These are phyloP conservation scores for Alternaria arbusti DNA, from an alignment of 2,329 filamentous ascomycete genomes.

Conservation along the genomic window DNA sequence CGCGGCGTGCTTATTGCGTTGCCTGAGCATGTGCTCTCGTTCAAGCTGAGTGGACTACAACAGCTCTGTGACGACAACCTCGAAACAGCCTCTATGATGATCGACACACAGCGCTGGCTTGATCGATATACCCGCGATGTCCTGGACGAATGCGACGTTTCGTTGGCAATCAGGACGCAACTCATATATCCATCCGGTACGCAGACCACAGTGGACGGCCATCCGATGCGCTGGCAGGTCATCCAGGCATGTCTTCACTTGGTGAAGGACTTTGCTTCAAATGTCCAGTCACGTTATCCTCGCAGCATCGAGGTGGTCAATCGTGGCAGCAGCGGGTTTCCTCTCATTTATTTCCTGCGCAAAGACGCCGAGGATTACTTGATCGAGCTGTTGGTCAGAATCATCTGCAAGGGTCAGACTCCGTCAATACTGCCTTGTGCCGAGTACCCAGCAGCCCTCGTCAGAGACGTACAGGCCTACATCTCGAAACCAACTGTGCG, in stretches of 20 bases:
- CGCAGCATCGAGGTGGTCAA: constrained; percentile 59
- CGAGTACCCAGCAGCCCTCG: constrained; percentile 14
- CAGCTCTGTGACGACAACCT: constrained; percentile 57
- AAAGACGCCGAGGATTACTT: constrained; percentile 44
- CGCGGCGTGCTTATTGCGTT: constrained; percentile 65
- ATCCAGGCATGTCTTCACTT: constrained; percentile 46
- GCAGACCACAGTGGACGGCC: constrained; percentile 50
- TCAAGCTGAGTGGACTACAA: constrained; percentile 67
- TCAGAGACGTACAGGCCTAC: constrained; percentile 39
- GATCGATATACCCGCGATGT: constrained; percentile 62
- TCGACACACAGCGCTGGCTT: constrained; percentile 60
- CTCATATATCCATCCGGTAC: constrained; percentile 54
- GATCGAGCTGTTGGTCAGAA: constrained; percentile 32
- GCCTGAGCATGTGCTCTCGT: constrained; percentile 70
- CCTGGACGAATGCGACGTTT: constrained; percentile 65
- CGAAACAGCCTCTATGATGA: constrained; percentile 55
- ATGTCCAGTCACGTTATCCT: constrained; percentile 50
- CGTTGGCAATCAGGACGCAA: constrained; percentile 51
- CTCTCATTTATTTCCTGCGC: constrained; percentile 63
- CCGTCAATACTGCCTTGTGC: constrained; percentile 33
- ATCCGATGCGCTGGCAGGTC: constrained; percentile 50
- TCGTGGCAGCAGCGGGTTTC: constrained; percentile 52
- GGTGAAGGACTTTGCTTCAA: constrained; percentile 30
- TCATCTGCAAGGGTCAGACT: constrained; percentile 40
- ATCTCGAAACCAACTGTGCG: constrained; percentile 37